Evolutionary conservation across 768 basidiomycete genomes (phyloP).

Genomic region (Tephrocybe sp.): DNA sequence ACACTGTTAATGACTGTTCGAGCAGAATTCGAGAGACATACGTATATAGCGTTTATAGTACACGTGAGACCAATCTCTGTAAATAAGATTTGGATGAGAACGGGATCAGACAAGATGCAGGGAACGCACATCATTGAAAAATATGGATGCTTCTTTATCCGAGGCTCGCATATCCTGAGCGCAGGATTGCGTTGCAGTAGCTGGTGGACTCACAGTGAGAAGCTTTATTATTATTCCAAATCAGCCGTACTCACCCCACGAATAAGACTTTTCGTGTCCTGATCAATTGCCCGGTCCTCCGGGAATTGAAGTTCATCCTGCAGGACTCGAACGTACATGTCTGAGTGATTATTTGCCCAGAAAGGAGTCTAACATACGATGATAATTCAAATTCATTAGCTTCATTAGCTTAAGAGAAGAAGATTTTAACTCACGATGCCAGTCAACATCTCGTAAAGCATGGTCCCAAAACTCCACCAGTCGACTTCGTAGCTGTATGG

Average conservation of each 20-base stretch:
- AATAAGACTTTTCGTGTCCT: conserved; percentile 92
- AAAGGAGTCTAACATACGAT: conserved; percentile 69
- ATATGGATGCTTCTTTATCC: conserved; percentile 92
- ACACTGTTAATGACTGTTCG: conserved; percentile 1
- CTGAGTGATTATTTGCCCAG: conserved; percentile 89
- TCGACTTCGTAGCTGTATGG: conserved; percentile 93
- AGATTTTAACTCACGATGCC: conserved; percentile 70
- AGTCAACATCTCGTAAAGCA: conserved; percentile 96
- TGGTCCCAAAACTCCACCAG: conserved; percentile 98
- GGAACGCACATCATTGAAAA: conserved; percentile 85
- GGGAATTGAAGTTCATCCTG: conserved; percentile 90
- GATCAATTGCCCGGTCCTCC: conserved; percentile 88
- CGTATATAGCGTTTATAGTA: conserved; percentile 94
- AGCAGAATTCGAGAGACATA: conserved; percentile 35
- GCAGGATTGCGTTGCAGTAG: conserved; percentile 91
- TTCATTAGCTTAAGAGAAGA: conserved; percentile 7
- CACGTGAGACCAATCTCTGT: conserved; percentile 90
- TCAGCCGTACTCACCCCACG: conserved; percentile 69
- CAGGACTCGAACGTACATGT: conserved; percentile 92
- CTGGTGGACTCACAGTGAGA: conserved; percentile 34
- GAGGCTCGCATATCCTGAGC: conserved; percentile 86
- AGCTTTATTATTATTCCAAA: conserved; percentile 6
- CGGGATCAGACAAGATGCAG: not conserved
- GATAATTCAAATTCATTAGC: conserved; percentile 13
- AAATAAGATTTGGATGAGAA: conserved; percentile 11